These are phyloP conservation scores for Trametes hirsuta DNA, from an alignment of 1,284 basidiomycete species.

Conservation along the genomic window DNA sequence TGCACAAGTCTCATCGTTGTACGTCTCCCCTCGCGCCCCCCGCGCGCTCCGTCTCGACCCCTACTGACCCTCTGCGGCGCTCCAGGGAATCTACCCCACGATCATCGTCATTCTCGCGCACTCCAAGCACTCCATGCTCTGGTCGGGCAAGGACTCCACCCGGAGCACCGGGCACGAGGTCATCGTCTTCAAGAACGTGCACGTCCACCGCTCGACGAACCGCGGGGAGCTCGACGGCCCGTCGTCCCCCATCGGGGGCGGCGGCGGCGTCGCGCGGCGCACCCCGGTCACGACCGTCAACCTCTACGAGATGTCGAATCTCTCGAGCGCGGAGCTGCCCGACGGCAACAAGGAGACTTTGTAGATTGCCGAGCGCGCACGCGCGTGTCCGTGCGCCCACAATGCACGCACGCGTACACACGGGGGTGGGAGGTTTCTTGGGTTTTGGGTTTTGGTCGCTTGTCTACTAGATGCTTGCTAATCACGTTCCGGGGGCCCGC, in stretches of 20 bases:
- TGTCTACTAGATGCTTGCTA: too few relatives aligned
- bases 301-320: conserved; percentile 10
- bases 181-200: neutral
- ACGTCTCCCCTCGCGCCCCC: neutral
- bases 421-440: neutral
- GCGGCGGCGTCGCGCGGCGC: neutral
- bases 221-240: neutral
- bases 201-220: neutral
- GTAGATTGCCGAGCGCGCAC: neutral
- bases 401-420: neutral
- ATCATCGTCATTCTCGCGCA: conserved; percentile 23
- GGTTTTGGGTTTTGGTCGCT: too few relatives aligned
- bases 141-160: neutral
- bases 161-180: neutral
- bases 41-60: neutral
- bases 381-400: neutral
- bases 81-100: conserved; percentile 25
- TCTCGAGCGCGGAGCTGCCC: neutral
- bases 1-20: conserved; percentile 19
- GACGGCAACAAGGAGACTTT: neutral
- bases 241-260: neutral
- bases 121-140: conserved; percentile 18
- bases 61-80: neutral
- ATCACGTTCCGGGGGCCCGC: too few relatives aligned
- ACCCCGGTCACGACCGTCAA: conserved; percentile 1